phyloP scores from a whole-genome alignment of 176 grass and related monocot genomes.

The Paspalum notatum region DNA sequence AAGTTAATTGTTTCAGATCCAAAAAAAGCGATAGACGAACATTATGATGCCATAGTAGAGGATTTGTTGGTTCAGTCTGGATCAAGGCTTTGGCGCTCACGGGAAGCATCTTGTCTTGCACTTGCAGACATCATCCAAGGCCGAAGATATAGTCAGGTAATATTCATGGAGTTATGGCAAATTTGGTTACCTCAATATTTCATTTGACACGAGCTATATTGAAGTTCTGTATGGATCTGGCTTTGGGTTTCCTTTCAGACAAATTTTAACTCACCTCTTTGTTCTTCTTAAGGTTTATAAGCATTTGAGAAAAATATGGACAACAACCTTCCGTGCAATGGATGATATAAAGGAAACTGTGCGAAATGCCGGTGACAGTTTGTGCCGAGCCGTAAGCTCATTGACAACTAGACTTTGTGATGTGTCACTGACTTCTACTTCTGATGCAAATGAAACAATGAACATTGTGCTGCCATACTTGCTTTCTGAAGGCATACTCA shows the following conservation, averaged over 20 bases:
- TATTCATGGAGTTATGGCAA: conserved; percentile 14
- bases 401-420: conserved; percentile 89
- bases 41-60: conserved; percentile 83
- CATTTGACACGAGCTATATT: conserved; percentile 16
- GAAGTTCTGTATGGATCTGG: conserved; percentile 18
- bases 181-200: conserved; percentile 35
- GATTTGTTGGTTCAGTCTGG: conserved; percentile 96
- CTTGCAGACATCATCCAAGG: conserved; percentile 97
- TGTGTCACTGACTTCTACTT: conserved; percentile 71
- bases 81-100: conserved; percentile 95
- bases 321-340: conserved; percentile 83
- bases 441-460: conserved; percentile 92
- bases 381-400: conserved; percentile 86
- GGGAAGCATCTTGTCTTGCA: conserved; percentile 98
- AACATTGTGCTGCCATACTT: conserved; percentile 86
- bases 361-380: conserved; percentile 87
- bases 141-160: conserved; percentile 85
- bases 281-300: conserved; percentile 68
- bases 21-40: conserved; percentile 92
- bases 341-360: conserved; percentile 99
- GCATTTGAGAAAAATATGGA: conserved; percentile 94
- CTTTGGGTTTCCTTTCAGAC: conserved; percentile 25
- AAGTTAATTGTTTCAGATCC: conserved; percentile 94
- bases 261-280: conserved; percentile 17
- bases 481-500: conserved; percentile 92